Percentiles rank a stretch among this genome's conserved stretches.
phyloP scores from a whole-genome alignment of 352 stramenopile genomes.

The Phytophthora hibernalis region DNA sequence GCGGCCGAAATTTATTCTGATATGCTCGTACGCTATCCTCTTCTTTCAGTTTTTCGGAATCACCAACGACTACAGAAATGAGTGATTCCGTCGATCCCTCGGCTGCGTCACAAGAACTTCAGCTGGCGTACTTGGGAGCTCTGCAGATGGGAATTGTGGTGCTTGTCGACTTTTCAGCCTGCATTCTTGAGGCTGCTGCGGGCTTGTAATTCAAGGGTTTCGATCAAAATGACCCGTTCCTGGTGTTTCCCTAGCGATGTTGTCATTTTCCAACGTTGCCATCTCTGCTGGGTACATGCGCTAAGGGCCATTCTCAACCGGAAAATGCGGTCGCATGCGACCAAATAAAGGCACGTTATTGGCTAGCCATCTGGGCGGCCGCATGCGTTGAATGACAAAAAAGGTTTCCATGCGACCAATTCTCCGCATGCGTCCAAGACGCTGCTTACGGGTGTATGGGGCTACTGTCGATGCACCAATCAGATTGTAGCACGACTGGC shows the following conservation, averaged over 20 bases:
- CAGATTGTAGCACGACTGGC: too few relatives aligned
- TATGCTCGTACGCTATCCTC: background rate
- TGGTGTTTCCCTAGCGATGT: constrained; percentile 10
- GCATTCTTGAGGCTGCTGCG: constrained; percentile 17
- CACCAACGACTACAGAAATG: too few relatives aligned
- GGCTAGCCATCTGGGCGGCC: too few relatives aligned
- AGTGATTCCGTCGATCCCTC: background rate
- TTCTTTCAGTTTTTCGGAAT: background rate
- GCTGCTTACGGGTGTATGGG: too few relatives aligned
- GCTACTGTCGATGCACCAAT: too few relatives aligned
- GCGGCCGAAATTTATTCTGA: background rate
- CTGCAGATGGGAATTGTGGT: background rate
- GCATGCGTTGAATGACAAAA: too few relatives aligned
- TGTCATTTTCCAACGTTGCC: constrained; percentile 22
- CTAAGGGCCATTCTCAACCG: too few relatives aligned
- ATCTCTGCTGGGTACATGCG: constrained; percentile 24
- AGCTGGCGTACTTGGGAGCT: background rate
- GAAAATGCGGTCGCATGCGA: too few relatives aligned
- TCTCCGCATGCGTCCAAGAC: too few relatives aligned
- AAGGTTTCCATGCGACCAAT: too few relatives aligned
- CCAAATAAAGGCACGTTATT: too few relatives aligned
- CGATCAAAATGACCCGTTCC: constrained; percentile 21
- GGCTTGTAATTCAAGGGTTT: constrained; percentile 26
- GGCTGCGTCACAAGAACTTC: background rate
- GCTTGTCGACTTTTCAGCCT: constrained; percentile 30